phyloP scores from a whole-genome alignment of 2,329 filamentous ascomycete species.

The Sclerotinia trifoliorum region DNA sequence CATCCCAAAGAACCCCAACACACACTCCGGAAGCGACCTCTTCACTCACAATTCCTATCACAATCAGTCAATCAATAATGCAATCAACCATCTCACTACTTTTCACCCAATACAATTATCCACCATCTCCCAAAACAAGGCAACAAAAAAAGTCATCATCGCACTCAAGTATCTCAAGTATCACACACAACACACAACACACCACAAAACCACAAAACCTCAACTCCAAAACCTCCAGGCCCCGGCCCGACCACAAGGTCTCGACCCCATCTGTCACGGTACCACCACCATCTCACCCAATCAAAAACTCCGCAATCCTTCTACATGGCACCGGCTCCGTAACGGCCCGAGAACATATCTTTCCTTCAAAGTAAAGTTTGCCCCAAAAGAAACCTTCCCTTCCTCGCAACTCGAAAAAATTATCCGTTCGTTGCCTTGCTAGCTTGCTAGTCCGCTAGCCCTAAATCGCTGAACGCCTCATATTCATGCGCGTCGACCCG shows the following conservation, averaged over 20 bases:
- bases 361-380: neutral
- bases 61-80: neutral
- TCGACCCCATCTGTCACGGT: slow-evolving; percentile 11
- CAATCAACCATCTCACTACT: neutral
- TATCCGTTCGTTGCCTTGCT: neutral
- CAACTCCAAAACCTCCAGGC: neutral
- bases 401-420: neutral
- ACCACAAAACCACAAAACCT: neutral
- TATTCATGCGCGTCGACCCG: slow-evolving; percentile 2
- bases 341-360: slow-evolving; percentile 3
- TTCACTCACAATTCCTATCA: neutral
- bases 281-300: slow-evolving; percentile 9
- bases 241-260: slow-evolving; percentile 13
- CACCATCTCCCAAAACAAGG: neutral
- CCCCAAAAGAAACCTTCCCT: neutral
- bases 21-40: slow-evolving; percentile 13
- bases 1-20: slow-evolving; percentile 12
- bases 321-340: slow-evolving; percentile 3
- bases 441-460: neutral
- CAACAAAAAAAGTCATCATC: neutral
- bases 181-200: neutral
- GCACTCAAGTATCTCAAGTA: neutral
- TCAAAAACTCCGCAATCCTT: slow-evolving; percentile 1
- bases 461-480: neutral
- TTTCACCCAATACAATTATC: neutral